Conservation (phyloP, 495 filamentous ascomycete species). For the Aspergillus taichungensis region DNA sequence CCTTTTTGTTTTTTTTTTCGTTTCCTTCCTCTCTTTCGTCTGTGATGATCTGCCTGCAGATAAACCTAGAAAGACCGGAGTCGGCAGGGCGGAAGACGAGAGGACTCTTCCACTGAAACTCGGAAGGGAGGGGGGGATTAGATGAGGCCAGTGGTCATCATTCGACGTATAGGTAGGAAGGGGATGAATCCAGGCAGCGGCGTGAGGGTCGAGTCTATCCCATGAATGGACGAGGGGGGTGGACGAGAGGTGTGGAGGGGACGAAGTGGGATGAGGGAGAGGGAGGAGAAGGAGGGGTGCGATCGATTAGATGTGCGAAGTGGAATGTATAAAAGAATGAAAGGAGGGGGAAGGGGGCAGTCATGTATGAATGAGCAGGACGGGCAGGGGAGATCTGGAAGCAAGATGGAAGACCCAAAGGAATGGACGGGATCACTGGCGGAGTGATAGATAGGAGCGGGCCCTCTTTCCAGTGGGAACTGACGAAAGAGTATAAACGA, state of each 20-base stretch:
- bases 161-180: conserved; percentile 9
- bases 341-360: conserved; percentile 17
- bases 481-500: conserved; percentile 11
- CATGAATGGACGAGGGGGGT: conserved; percentile 8
- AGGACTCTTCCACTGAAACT: conserved; percentile 10
- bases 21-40: too few relatives aligned
- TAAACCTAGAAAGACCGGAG: conserved; percentile 11
- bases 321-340: conserved; percentile 12
- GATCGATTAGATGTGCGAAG: conserved; percentile 3
- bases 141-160: conserved; percentile 16
- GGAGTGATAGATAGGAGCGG: conserved; percentile 26
- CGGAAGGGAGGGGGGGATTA: conserved; percentile 12
- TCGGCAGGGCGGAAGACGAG: conserved; percentile 2
- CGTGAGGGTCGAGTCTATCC: conserved; percentile 5
- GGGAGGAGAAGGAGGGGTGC: neutral
- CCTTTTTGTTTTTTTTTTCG: conserved; percentile 13
- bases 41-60: conserved; percentile 33
- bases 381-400: conserved; percentile 25
- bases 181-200: conserved; percentile 6
- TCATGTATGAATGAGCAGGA: conserved; percentile 21
- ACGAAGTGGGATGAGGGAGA: conserved; percentile 2
- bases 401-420: conserved; percentile 26
- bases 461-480: conserved; percentile 29
- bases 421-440: conserved; percentile 30
- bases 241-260: neutral